phyloP scores from a whole-genome alignment of 345 rosid genomes.

The Corymbia maculata region DNA sequence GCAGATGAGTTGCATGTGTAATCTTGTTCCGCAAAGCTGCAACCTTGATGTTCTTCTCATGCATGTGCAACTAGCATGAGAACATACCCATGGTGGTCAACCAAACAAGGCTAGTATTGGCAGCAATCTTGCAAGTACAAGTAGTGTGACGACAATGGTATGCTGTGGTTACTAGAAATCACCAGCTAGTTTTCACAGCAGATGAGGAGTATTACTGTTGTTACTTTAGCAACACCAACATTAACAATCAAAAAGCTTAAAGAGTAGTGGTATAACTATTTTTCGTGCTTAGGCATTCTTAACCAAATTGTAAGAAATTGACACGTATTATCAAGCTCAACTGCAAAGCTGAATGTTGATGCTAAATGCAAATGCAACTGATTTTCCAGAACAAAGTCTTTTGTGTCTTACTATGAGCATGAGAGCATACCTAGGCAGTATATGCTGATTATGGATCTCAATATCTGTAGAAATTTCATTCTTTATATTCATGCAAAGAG shows the following conservation, averaged over 20 bases:
- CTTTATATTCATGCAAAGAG: slow-evolving; percentile 63
- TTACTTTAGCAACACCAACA: neutral
- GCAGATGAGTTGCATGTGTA: neutral
- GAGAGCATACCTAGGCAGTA: slow-evolving; percentile 74
- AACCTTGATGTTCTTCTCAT: neutral
- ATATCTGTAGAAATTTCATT: slow-evolving; percentile 83
- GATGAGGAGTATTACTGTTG: neutral
- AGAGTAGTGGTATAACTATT: neutral
- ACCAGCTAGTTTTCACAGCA: neutral
- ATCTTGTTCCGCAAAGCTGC: neutral
- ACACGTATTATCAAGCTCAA: neutral
- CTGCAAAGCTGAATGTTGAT: neutral
- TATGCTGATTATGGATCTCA: slow-evolving; percentile 83
- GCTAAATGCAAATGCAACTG: neutral
- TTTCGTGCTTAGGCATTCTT: neutral
- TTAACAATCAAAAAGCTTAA: neutral
- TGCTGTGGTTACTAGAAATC: neutral
- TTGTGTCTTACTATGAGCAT: neutral
- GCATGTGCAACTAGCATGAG: neutral
- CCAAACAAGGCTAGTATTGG: neutral
- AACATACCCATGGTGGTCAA: neutral
- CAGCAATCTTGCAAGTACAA: neutral
- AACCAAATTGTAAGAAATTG: neutral
- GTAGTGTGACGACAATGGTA: neutral
- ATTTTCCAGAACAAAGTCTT: neutral